Conservation (phyloP, 441 rosid species). For the Corymbia calophylla region DNA sequence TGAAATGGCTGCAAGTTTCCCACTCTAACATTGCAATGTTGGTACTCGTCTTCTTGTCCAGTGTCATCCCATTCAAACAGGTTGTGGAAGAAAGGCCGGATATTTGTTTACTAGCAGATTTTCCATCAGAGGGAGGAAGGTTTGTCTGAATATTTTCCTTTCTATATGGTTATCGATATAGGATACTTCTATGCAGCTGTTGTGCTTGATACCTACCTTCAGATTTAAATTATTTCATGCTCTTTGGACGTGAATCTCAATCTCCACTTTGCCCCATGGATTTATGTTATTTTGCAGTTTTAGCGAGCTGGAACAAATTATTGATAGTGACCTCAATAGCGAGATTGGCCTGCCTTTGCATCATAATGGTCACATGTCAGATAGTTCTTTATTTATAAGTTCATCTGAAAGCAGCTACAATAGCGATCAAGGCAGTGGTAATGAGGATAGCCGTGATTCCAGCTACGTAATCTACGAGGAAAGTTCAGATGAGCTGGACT, state of each 20-base stretch:
- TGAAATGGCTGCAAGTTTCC: not conserved
- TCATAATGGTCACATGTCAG: slow-evolving; percentile 30
- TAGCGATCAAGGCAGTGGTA: slow-evolving; percentile 65
- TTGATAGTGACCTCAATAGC: slow-evolving; percentile 42
- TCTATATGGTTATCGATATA: not conserved
- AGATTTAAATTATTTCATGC: not conserved
- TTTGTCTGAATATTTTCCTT: slow-evolving; percentile 13
- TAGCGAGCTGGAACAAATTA: slow-evolving; percentile 45
- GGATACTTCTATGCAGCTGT: not conserved
- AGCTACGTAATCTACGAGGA: slow-evolving; percentile 41
- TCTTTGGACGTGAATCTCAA: not conserved
- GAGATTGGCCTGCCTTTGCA: slow-evolving; percentile 38
- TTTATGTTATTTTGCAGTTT: slow-evolving; percentile 41
- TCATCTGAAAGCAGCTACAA: slow-evolving; percentile 60
- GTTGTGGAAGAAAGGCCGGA: slow-evolving; percentile 53
- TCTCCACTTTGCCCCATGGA: not conserved
- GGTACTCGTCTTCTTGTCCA: slow-evolving; percentile 18
- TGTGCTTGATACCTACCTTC: not conserved
- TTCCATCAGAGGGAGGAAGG: slow-evolving; percentile 65
- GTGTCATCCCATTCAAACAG: slow-evolving; percentile 49
- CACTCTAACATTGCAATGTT: not conserved
- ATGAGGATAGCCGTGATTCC: slow-evolving; percentile 47
- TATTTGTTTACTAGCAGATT: slow-evolving; percentile 57
- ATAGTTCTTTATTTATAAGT: slow-evolving; percentile 36
- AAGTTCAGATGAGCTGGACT: slow-evolving; percentile 67